Conservation (phyloP, 2,329 filamentous ascomycete genomes). For the Exophiala alcalophila region DNA sequence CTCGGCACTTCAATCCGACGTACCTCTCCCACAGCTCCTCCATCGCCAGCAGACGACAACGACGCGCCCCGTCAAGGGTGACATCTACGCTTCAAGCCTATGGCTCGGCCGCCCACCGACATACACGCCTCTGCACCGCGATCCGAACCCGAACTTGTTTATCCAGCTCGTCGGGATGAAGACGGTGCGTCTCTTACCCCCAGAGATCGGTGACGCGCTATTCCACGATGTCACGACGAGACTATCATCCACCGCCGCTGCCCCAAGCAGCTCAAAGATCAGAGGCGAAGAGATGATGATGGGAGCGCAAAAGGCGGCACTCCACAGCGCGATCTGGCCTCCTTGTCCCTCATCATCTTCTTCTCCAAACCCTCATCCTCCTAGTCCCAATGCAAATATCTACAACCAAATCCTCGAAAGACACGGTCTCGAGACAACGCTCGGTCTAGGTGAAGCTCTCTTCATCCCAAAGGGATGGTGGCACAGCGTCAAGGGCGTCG, state of each 20-base stretch:
- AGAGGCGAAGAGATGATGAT: slow-evolving; percentile 90
- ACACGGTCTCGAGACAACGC: slow-evolving; percentile 49
- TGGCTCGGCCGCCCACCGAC: slow-evolving; percentile 88
- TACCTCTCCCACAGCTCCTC: slow-evolving; percentile 57
- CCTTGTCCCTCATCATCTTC: not conserved
- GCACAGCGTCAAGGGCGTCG: slow-evolving; percentile 73
- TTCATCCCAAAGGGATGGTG: slow-evolving; percentile 84
- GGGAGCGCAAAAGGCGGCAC: slow-evolving; percentile 63
- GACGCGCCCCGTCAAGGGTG: slow-evolving; percentile 63
- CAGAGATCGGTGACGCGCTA: slow-evolving; percentile 59
- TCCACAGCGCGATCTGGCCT: slow-evolving; percentile 72
- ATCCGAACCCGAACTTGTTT: slow-evolving; percentile 93
- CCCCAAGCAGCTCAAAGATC: slow-evolving; percentile 50
- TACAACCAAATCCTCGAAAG: slow-evolving; percentile 30
- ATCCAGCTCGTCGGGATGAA: slow-evolving; percentile 76
- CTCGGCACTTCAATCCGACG: slow-evolving; percentile 56
- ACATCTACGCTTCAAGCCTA: slow-evolving; percentile 81
- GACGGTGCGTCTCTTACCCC: slow-evolving; percentile 66
- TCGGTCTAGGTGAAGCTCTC: slow-evolving; percentile 66
- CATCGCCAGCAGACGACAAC: slow-evolving; percentile 50
- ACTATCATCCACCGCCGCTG: slow-evolving; percentile 26
- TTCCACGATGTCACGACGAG: slow-evolving; percentile 54
- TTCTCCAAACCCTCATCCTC: not conserved
- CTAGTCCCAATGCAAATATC: not conserved
- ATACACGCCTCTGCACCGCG: slow-evolving; percentile 84